These are phyloP conservation scores for Phytophthora uliginosa DNA, from an alignment of 352 stramenopile genomes.

Conservation along the genomic window DNA sequence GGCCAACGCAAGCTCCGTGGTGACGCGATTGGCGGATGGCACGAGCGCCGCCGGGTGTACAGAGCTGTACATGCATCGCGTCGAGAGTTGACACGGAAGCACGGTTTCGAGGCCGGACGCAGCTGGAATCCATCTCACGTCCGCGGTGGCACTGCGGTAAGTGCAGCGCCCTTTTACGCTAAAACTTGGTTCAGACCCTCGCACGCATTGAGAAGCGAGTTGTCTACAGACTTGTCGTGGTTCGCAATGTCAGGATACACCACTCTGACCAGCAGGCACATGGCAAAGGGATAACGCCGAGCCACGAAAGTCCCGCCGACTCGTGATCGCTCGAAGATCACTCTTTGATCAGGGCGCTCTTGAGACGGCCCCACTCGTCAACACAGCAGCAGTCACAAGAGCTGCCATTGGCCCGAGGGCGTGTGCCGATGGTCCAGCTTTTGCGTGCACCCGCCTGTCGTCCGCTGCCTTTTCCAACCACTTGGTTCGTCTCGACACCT, in stretches of 20 bases:
- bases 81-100: conserved; percentile 21
- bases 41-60: conserved; percentile 14
- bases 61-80: neutral
- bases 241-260: too few species aligned
- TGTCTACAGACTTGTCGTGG: too few species aligned
- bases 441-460: conserved; percentile 16
- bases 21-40: conserved; percentile 25
- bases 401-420: conserved; percentile 28
- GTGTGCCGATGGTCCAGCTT: conserved; percentile 30
- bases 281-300: conserved; percentile 6
- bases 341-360: conserved; percentile 8
- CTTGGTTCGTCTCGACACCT: conserved; percentile 5
- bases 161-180: neutral
- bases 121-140: conserved; percentile 8
- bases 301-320: conserved; percentile 5
- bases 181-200: neutral
- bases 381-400: conserved; percentile 16
- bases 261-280: neutral
- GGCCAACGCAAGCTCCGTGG: conserved; percentile 3
- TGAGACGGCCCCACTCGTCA: conserved; percentile 29
- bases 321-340: conserved; percentile 4
- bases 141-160: neutral
- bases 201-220: too few species aligned
- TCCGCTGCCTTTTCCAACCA: neutral
- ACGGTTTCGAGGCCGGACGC: conserved; percentile 12